Base-by-base conservation (phyloP, 163 green algal species). In the Botryococcus braunii region DNA sequence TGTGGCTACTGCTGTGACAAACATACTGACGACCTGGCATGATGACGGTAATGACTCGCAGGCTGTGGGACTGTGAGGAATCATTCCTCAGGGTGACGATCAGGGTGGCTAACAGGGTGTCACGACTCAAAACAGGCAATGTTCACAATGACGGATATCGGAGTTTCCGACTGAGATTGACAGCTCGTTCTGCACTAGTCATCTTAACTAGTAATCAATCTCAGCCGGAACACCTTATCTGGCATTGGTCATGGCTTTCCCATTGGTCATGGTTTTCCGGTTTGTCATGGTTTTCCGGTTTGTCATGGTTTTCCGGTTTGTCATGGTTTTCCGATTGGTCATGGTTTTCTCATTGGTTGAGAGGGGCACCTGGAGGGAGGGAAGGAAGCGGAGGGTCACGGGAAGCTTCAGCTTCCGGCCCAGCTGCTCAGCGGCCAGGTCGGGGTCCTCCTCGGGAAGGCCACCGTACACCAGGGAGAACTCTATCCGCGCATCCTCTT, bases 321-420 rank as follows among this genome's bases (percentile, higher is more conserved):
- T 23, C 17, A 11, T 2, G 65, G 36, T 2, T 37, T 36, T 48
- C 35, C 3, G 9, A 47, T 1, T 37, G 35, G 5, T 27, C 6
- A 29, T 9, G 35, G 36, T 48, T 8, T n/a, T 4, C 47, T 29
- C 3, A 48, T 32, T 4, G 13, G 9, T 25, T 11, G n/a, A 25
- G 40, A 74, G 49, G n/a, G 43, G 57, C 4, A 78, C 64, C 77
- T 83, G 73, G 43, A 80, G 6, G 6, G 70, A 80, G 2, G 77
- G 77, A 57, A 80, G 62, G 34, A 83, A 40, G 9, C 68, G 77
- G 25, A 76, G 36, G 17, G 69, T 57, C 34, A 77, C 21, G 4
- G 68, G 67, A 17, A 83, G 37, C 38, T 59, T 46, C 2, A 71
- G 65, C 49, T 69, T 57, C 23, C 77, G 73, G 8, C 77, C 77